Base-by-base conservation (phyloP, 2,329 filamentous ascomycete genomes). In the Ramularia endophylla region DNA sequence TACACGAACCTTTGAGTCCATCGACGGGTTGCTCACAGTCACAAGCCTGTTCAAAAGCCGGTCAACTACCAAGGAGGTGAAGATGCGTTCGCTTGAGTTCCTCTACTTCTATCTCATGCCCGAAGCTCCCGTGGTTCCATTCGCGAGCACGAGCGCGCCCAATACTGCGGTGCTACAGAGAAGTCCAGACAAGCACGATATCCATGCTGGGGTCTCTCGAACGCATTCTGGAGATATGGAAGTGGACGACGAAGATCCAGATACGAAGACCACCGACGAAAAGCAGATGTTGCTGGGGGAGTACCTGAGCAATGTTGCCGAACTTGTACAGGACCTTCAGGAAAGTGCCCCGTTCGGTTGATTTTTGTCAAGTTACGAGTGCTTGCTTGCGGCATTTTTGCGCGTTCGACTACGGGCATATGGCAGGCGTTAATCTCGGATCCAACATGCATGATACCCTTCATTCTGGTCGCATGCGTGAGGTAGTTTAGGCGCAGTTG, bases 101-200 rank as follows among this genome's bases (percentile, higher is more conserved):
- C 70, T 98, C 38, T 97, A 97, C 72, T 97, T 97, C 66, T 98
- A 97, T 65, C 81, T 98, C 54, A 95, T 97, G 83, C 89, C 90
- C 37, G 92, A 98, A 67, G 79, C 78, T 0, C 44, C 44, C 13
- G 81, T 48, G n/a, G 36, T 44, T 3, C 55, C 53, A 7, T 27
- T 42, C 11, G 41, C 43, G 7, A 49, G 44, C n/a, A 42, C 41
- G 8, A 56, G 48, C 15, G 54, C 53, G 20, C 56, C 55, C 2
- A 56, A 58, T 28, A 58, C 53, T 13, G 48, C 55, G 5, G 50
- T 47, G 3, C 36, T 57, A 36, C 52, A 56, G 43, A 42, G 54
- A 38, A 48, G 36, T 22, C 38, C 47, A n/a, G 53, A 52, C 34
- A 59, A 59, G 44, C 38, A 45, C n/a, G 41, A 44, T 32, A 43